Conservation (phyloP, 2,329 filamentous ascomycete species). For the Lasiodiplodia sp. region DNA sequence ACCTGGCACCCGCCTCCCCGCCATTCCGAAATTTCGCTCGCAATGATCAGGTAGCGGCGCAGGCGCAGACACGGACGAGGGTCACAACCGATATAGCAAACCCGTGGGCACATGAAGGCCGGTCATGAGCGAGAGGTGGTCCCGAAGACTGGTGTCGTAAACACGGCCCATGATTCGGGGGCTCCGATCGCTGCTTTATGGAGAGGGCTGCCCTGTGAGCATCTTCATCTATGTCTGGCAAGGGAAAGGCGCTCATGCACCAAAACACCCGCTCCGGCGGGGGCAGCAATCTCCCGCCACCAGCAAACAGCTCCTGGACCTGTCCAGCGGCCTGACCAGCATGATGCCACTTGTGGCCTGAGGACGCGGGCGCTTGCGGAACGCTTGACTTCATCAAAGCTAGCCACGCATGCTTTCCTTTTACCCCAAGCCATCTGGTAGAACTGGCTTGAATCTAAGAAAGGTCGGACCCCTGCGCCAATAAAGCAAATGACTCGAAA, state of each 20-base stretch:
- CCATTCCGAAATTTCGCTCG: not conserved
- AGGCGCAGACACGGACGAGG: not conserved
- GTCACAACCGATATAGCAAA: not conserved
- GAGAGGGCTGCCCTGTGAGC: not conserved
- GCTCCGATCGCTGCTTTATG: not conserved
- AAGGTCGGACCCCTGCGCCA: constrained; percentile 15
- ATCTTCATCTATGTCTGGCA: constrained; percentile 24
- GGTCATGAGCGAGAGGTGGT: not conserved
- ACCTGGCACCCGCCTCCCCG: constrained; percentile 9
- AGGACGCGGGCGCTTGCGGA: constrained; percentile 15
- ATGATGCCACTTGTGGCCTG: constrained; percentile 27
- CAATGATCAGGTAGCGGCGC: not conserved
- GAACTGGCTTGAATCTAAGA: constrained; percentile 17
- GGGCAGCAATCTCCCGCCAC: constrained; percentile 21
- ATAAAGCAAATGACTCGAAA: constrained; percentile 26
- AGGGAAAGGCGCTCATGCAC: constrained; percentile 17
- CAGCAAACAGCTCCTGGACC: constrained; percentile 10
- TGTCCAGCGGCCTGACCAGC: not conserved
- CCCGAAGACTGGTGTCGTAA: not conserved
- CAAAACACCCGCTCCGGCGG: constrained; percentile 14
- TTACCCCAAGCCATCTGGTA: constrained; percentile 23
- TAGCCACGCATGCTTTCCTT: constrained; percentile 20
- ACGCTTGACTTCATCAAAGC: constrained; percentile 26
- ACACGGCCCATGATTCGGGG: not conserved
- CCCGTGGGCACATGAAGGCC: constrained; percentile 12